Percentiles rank a stretch among this genome's conserved stretches.
Evolutionary conservation across 2,329 filamentous ascomycete species (phyloP).

Genomic region (Aspergillus aculeatinus): DNA sequence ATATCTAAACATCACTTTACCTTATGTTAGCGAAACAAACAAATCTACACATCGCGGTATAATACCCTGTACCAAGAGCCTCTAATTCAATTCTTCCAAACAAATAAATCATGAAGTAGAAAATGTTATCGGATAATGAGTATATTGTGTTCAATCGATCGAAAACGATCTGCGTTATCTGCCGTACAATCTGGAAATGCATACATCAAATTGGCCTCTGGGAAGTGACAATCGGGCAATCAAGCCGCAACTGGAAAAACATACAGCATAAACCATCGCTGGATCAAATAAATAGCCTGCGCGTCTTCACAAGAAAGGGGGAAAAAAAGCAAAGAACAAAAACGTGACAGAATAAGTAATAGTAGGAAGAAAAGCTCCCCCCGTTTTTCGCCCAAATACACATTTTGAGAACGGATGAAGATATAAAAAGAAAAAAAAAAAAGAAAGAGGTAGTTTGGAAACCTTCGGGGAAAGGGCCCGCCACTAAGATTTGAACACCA

Average conservation of each 20-base stretch:
- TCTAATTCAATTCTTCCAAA: background rate
- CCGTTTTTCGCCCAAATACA: constrained; percentile 2
- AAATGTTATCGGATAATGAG: background rate
- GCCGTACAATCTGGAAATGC: background rate
- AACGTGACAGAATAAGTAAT: background rate
- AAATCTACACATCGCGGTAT: background rate
- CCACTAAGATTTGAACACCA: constrained; percentile 8
- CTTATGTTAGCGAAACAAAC: background rate
- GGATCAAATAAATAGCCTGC: background rate
- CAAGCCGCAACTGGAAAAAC: background rate
- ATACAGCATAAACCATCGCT: constrained; percentile 10
- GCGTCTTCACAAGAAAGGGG: constrained; percentile 3
- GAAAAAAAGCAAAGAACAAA: background rate
- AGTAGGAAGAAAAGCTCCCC: too few species aligned
- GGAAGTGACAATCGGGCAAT: background rate
- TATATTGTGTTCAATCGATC: background rate
- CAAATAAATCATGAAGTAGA: background rate
- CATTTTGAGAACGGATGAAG: background rate
- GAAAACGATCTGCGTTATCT: background rate
- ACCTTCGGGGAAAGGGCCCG: background rate
- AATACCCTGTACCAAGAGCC: background rate
- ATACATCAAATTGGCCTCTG: background rate
- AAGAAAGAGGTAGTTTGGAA: background rate
- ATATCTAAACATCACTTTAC: background rate
- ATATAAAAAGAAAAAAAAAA: background rate